Evolutionary conservation across 768 basidiomycete species (phyloP).

Genomic region (Exsudoporus frostii): DNA sequence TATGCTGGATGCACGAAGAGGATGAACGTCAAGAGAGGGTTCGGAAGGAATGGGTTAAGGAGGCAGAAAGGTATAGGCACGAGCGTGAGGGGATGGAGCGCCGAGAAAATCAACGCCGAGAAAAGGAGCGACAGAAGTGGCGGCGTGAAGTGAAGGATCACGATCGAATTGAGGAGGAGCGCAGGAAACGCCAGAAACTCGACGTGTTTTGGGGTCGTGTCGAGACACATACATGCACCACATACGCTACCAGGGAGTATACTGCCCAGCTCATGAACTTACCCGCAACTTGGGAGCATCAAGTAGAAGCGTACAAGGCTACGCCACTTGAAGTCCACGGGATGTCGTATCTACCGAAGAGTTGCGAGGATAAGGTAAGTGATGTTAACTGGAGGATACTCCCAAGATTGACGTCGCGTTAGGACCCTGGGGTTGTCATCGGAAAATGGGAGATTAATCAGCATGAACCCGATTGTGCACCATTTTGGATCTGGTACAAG

Average conservation of each 20-base stretch:
- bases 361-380: constrained; percentile 21
- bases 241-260: constrained; percentile 28
- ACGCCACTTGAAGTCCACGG: constrained; percentile 26
- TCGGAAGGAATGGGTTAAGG: constrained; percentile 3
- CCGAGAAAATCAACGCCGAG: constrained; percentile 5
- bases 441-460: constrained; percentile 21
- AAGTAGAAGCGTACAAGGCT: constrained; percentile 26
- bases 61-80: not conserved
- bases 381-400: not conserved
- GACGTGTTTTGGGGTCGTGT: constrained; percentile 23
- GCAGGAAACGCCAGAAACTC: constrained; percentile 17
- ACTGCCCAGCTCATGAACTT: constrained; percentile 28
- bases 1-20: constrained; percentile 3
- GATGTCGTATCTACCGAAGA: constrained; percentile 12
- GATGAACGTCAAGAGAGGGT: constrained; percentile 9
- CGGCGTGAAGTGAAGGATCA: constrained; percentile 19
- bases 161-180: constrained; percentile 12
- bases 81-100: constrained; percentile 11
- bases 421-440: constrained; percentile 18
- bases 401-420: not conserved
- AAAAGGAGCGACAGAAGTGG: constrained; percentile 14
- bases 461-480: constrained; percentile 26
- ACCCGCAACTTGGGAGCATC: constrained; percentile 19
- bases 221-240: constrained; percentile 21
- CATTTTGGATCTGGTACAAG: constrained; percentile 23